Base-by-base conservation (phyloP, 2,329 filamentous ascomycete genomes). In the Alternaria longipes region DNA sequence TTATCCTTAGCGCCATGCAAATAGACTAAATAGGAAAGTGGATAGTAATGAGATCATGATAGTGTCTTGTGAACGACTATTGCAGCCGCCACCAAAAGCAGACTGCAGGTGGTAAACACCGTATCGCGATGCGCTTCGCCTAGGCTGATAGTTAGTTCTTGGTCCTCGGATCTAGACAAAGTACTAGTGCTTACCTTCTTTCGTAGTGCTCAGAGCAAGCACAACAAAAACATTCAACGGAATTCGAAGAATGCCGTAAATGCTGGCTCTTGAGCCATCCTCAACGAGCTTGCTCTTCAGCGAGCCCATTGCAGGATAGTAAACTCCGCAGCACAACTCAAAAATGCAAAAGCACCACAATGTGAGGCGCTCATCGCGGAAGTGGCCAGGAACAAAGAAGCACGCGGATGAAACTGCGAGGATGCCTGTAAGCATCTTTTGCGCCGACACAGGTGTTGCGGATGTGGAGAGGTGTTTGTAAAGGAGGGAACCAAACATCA, bases 311-410 rank as follows among this genome's bases (percentile, higher is more conserved):
- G 81, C 83, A 0, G 86, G 87, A 67, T 82, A 88, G 68, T 89
- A 89, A 36, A 85, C 78, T 5, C 86, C 87, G 22, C 88, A 82
- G 69, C 85, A 86, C 11, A 80, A 77, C 70, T 89, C 86, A 54
- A 89, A 84, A 1, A 87, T 62, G 67, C 85, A 87, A 68, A 89
- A 87, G 8, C 81, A 80, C 83, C 84, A 87, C 65, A 89, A 85
- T 0, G 84, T 80, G 4, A 82, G 85, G 82, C 36, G 77, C 76
- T 64, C 81, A 34, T 75, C 70, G n/a, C 72, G 78, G 14, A 82
- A 78, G 9, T 83, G 79, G 24, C 81, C 71, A 1, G 72, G 74
- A 18, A 74, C 56, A 42, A 75, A 72, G 63, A 75, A 76, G 56
- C 73, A 75, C 3, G 68, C 41, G 4, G 74, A 72, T 12, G 74